These are phyloP conservation scores for Linnemannia zychae DNA, from an alignment of 192 early-diverging fungal genomes.

Conservation along the genomic window DNA sequence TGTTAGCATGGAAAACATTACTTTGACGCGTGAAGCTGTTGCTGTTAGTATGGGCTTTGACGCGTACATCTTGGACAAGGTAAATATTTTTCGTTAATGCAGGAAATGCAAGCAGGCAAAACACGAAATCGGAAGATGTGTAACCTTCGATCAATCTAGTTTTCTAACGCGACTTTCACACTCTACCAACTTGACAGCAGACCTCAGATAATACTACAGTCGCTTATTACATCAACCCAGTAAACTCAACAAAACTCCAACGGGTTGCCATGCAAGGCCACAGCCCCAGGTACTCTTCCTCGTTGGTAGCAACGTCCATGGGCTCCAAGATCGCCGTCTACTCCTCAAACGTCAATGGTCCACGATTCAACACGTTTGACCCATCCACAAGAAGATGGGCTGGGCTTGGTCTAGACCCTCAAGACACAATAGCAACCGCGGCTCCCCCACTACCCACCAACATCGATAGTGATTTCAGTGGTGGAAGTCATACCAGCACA, in stretches of 20 bases:
- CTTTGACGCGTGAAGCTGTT: not conserved
- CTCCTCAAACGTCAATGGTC: not conserved
- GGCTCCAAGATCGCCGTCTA: not conserved
- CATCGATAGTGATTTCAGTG: not conserved
- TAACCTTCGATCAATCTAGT: no score
- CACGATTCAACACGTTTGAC: not conserved
- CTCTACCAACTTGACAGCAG: not conserved
- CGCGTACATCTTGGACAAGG: constrained; percentile 3
- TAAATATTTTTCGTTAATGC: not conserved
- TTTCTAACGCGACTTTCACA: no score
- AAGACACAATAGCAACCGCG: not conserved
- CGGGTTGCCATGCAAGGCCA: not conserved
- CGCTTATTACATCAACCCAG: not conserved
- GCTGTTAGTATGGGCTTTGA: not conserved
- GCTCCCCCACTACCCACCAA: not conserved
- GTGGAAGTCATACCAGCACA: not conserved
- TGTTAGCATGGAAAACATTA: not conserved
- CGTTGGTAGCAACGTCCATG: not conserved
- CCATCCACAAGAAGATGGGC: not conserved
- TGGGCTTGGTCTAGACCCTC: not conserved
- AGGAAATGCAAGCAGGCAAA: no score
- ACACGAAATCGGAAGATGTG: no score
- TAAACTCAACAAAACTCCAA: not conserved
- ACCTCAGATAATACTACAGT: not conserved
- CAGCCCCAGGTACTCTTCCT: not conserved